Evolutionary conservation across 179 eudicot genomes (phyloP).

Genomic region (Heliamphora ciliata): DNA sequence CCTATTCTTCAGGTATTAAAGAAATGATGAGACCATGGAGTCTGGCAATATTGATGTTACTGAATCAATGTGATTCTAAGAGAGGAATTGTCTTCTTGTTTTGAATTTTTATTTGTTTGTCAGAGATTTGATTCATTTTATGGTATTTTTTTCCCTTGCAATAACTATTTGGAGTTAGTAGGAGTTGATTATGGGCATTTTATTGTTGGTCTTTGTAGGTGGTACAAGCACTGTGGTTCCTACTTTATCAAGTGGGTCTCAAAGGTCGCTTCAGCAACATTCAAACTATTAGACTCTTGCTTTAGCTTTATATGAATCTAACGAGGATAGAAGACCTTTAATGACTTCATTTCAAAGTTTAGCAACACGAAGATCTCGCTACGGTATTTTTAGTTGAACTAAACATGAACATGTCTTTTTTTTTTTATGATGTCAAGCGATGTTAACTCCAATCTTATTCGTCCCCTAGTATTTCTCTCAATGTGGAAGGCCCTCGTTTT

Average conservation of each 20-base stretch:
- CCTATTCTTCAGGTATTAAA: too few relatives aligned
- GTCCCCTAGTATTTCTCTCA: too few relatives aligned
- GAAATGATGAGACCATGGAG: too few relatives aligned
- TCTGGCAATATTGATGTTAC: too few relatives aligned
- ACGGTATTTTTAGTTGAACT: constrained; percentile 28
- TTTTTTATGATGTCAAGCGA: background rate
- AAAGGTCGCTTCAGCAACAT: constrained; percentile 37
- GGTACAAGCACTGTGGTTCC: constrained; percentile 25
- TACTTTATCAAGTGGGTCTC: constrained; percentile 28
- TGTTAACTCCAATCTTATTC: background rate
- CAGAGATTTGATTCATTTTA: background rate
- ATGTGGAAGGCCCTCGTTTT: background rate
- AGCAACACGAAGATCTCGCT: constrained; percentile 28
- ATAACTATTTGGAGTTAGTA: background rate
- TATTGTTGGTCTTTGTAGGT: background rate
- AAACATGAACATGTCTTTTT: background rate
- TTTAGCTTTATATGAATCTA: too few relatives aligned
- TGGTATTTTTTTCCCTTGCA: background rate
- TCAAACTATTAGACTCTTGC: background rate
- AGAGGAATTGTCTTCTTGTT: too few relatives aligned
- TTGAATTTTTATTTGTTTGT: too few relatives aligned
- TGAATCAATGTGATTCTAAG: too few relatives aligned
- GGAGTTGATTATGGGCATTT: background rate
- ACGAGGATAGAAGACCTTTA: too few relatives aligned
- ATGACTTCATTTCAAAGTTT: constrained; percentile 23